A percentile compares a stretch with the other conserved stretches of the same genome.
These are phyloP conservation scores for Gliomastix tumulicola DNA, from an alignment of 2,329 filamentous ascomycete genomes.

Conservation along the genomic window DNA sequence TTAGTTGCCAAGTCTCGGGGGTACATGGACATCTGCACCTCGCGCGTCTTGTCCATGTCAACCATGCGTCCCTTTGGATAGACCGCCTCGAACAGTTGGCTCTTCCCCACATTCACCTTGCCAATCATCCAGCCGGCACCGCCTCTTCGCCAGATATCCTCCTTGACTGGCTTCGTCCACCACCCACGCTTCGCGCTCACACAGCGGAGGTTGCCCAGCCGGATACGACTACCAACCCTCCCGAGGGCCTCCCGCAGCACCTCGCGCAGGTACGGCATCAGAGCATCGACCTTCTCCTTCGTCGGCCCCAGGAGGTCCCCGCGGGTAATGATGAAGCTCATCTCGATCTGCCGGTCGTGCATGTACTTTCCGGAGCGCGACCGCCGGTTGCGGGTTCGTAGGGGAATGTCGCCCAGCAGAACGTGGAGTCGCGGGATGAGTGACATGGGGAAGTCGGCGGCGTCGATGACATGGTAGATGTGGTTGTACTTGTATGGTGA, in stretches of 20 bases:
- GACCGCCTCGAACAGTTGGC: slow-evolving; percentile 77
- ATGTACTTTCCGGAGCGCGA: slow-evolving; percentile 61
- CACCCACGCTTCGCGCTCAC: slow-evolving; percentile 82
- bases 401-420: slow-evolving; percentile 62
- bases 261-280: slow-evolving; percentile 80
- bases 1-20: background rate
- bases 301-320: slow-evolving; percentile 79
- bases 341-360: slow-evolving; percentile 61
- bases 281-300: slow-evolving; percentile 73
- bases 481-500: slow-evolving; percentile 89
- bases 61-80: slow-evolving; percentile 69
- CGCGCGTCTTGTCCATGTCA: slow-evolving; percentile 3
- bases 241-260: slow-evolving; percentile 74
- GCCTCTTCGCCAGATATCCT: slow-evolving; percentile 76
- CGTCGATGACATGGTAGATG: slow-evolving; percentile 91
- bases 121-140: slow-evolving; percentile 94
- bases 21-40: background rate
- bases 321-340: slow-evolving; percentile 87
- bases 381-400: slow-evolving; percentile 75
- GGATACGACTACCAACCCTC: slow-evolving; percentile 56
- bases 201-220: slow-evolving; percentile 80
- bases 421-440: slow-evolving; percentile 70
- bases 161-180: slow-evolving; percentile 85
- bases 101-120: slow-evolving; percentile 98
- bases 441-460: slow-evolving; percentile 95